These are phyloP conservation scores for Nitzschia sp. DNA, from an alignment of 108 stramenopile species.

Conservation along the genomic window DNA sequence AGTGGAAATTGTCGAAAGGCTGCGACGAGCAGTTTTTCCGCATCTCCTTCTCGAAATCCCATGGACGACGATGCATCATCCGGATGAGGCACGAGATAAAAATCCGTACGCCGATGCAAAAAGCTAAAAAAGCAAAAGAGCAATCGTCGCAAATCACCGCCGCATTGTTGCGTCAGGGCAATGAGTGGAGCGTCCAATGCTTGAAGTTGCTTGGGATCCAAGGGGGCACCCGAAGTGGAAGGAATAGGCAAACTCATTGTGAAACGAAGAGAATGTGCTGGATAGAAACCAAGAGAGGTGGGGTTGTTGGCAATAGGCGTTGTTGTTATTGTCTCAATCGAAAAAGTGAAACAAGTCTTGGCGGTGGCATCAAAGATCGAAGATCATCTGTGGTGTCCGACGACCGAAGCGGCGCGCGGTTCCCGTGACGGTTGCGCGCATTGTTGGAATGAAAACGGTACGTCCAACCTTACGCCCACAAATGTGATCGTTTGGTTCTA, in stretches of 20 bases:
- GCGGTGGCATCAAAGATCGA: too few relatives aligned
- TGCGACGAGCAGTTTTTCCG: constrained; percentile 79
- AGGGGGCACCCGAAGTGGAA: constrained; percentile 20
- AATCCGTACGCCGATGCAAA: constrained; percentile 85
- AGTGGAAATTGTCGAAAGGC: constrained; percentile 87
- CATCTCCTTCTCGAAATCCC: constrained; percentile 86
- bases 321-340: too few relatives aligned
- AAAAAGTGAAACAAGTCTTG: too few relatives aligned
- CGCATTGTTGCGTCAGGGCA: constrained; percentile 67
- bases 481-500: too few relatives aligned
- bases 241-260: constrained; percentile 56
- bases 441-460: too few relatives aligned
- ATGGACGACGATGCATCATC: constrained; percentile 53
- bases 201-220: constrained; percentile 34
- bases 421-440: too few relatives aligned
- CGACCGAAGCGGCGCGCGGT: too few relatives aligned
- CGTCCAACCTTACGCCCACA: too few relatives aligned
- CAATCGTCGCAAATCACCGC: constrained; percentile 75
- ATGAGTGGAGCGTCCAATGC: constrained; percentile 70
- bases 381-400: too few relatives aligned
- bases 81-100: constrained; percentile 75
- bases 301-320: too few relatives aligned
- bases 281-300: constrained; percentile 1
- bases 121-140: constrained; percentile 81
- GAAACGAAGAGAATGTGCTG: constrained; percentile 4